Base-by-base conservation (phyloP, 2,329 filamentous ascomycete genomes). In the Plenodomus lindquistii region DNA sequence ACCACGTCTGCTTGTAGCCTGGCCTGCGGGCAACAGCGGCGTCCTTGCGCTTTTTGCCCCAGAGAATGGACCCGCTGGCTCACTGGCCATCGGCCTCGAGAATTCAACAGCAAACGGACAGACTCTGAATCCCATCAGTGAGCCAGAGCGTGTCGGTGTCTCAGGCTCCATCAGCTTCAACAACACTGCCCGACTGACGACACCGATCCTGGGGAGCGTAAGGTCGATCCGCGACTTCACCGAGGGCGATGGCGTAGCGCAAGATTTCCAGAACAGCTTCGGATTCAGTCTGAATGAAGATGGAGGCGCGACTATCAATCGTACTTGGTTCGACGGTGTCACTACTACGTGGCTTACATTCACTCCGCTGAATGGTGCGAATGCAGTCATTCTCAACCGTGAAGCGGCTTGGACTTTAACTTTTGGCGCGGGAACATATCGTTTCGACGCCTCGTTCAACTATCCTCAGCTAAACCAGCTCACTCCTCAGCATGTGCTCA, bases 11-110 rank as follows among this genome's bases (percentile, higher is more conserved):
- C 73, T 85, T 10, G 62, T 72, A 7, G 85, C 84, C 8, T 87
- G 84, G 84, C 84, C 85, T 7, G 81, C 83, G 8, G 85, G 85
- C 2, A 84, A 87, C 57, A 86, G 83, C 43, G 85, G 85, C 0
- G 73, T 81, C 20, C 78, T 78, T 4, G 72, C 78, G 0, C 85
- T 80, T 56, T 87, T 87, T 54, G 70, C 76, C 13, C 80, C 84
- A 0, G 70, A 78, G 40, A 78, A 79, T 55, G 79, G 79, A 2
- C 59, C 74, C 13, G 82, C 84, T 49, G 81, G 82, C 2, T 77
- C 75, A 1, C 71, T 87, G 1, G 75, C 72, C 1, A 77, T 87
- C 37, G 63, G 72, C 8, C 66, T 86, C 6, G 72, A 80, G 39
- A 83, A 82, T 40, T 79, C 77, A 0, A 77, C 78, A 0, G 42